Evolutionary conservation across 495 filamentous ascomycete genomes (phyloP), one percentile per base, ranked within the genome.

Genomic region (Xylaria acuta): DNA sequence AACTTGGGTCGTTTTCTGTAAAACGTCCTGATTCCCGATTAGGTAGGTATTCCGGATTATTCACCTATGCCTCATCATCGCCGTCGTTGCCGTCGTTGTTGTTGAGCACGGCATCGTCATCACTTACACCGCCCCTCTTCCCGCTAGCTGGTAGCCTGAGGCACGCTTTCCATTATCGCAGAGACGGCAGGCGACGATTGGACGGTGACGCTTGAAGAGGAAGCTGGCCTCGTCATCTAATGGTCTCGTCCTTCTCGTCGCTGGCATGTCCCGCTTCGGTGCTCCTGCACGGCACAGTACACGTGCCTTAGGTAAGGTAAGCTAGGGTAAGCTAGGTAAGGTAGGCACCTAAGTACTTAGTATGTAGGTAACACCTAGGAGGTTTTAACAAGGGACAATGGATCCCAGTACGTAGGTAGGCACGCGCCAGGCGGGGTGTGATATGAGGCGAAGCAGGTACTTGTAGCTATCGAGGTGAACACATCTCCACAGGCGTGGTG

Each of bases 151-250:
- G 25, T 20, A 32, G 7, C 25, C 63, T 53, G 32, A 53, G 30
- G 43, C 43, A 53, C 30, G 32, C 45, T 67, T 47, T 20, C 43
- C 45, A 67, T 53, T 53, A 22, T 40, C 30, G 30, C 45, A 67
- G 27, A 18, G 43, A 53, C n/a, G 40, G 34, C 9, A 16, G 51
- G 11, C 16, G 8, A 70, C 67, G 25, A 69, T 59, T 69, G 49
- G 66, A 69, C 22, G 22, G 34, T 30, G 59, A 47, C 41, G 34
- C 49, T 45, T 43, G 66, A 45, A 69, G 66, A 69, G 66, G 65
- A 59, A 69, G 51, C 34, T 69, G 66, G 66, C 66, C 43, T 58
- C 66, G 66, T 69, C 66, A 69, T 59, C 49, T 30, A 43, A n/a
- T n/a, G n/a, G n/a, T n/a, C n/a, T n/a, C 12, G n/a, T 32, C 18